These are phyloP conservation scores for Chimonanthus salicifolius DNA, from an alignment of 164 flowering plant species.

Conservation along the genomic window DNA sequence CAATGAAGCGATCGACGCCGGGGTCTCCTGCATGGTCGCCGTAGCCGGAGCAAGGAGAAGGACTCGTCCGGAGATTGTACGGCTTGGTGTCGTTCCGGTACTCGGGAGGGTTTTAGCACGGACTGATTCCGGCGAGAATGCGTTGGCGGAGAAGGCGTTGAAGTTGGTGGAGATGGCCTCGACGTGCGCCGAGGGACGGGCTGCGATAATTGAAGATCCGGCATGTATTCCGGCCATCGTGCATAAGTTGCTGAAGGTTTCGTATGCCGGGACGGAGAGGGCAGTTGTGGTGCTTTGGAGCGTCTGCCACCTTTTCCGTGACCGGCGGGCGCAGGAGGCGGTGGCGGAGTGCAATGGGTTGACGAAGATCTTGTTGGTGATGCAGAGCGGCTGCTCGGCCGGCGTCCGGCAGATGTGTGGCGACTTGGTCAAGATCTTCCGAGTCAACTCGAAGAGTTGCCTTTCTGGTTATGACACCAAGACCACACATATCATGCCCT, in stretches of 20 bases:
- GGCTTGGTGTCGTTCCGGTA: slow-evolving; percentile 33
- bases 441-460: slow-evolving; percentile 46
- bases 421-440: slow-evolving; percentile 66
- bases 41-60: slow-evolving; percentile 29
- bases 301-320: slow-evolving; percentile 54
- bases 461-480: slow-evolving; percentile 69
- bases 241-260: slow-evolving; percentile 57
- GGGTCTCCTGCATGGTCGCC: slow-evolving; percentile 43
- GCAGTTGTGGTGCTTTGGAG: slow-evolving; percentile 78
- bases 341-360: slow-evolving; percentile 54
- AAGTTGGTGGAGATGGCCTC: slow-evolving; percentile 52
- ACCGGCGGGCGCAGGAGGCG: slow-evolving; percentile 48
- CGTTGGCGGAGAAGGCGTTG: slow-evolving; percentile 40
- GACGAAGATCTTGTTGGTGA: slow-evolving; percentile 67
- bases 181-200: slow-evolving; percentile 57
- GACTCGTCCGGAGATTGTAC: slow-evolving; percentile 28
- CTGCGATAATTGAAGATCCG: slow-evolving; percentile 48
- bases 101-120: slow-evolving; percentile 24
- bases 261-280: slow-evolving; percentile 63
- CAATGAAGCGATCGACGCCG: slow-evolving; percentile 30
- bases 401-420: slow-evolving; percentile 56
- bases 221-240: slow-evolving; percentile 40
- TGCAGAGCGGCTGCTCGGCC: slow-evolving; percentile 82
- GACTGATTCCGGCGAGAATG: slow-evolving; percentile 12
- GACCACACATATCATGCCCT: slow-evolving; percentile 88